Evolutionary conservation across 331 rosid species (phyloP), one percentile per base, ranked within the genome.

Genomic region (Pyrus hybrid): DNA sequence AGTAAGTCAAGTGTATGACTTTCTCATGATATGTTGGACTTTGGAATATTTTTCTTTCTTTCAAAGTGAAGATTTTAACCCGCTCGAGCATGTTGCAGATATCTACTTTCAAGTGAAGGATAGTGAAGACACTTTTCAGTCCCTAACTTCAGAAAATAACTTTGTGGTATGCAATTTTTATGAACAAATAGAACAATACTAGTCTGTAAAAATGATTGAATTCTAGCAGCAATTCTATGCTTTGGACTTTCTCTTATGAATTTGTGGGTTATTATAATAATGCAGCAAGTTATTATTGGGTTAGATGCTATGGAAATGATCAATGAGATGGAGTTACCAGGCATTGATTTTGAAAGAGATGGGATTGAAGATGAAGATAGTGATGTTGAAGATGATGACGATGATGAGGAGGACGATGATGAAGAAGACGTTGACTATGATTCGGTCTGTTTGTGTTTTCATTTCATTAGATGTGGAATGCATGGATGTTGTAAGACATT

Each of bases 241-340:
- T 22, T 2, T 43, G 6, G 33, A 41, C 8, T 72, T 69, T 43
- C 54, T 64, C 81, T 74, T 51, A 30, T 56, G 78, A 69, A 75
- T 67, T 58, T 58, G 25, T 23, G 43, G 30, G 56, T 16, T 5
- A 5, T 47, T 33, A 10, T 72, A 54, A 54, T 74, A 68, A 75
- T 83, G 91, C 89, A 94, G 99, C 99, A 94, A 94, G 92, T 89
- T 66, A 88, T 94, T 86, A 86, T 94, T 76, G 99, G 99, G 73
- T 78, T 94, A 78, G 95, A 92, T 81, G 76, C 99, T 71, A 85
- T 70, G 91, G 97, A 90, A 83, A 92, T 94, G 94, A 81, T 93
- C 69, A 75, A 67, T 6, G 98, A 90, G 76, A 85, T 94, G 96
- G 97, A 89, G 71, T 81, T 90, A 67, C 85, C 96, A 30, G 99